Base-by-base conservation (phyloP, 1,284 basidiomycete species). In the Schizophyllum commune region DNA sequence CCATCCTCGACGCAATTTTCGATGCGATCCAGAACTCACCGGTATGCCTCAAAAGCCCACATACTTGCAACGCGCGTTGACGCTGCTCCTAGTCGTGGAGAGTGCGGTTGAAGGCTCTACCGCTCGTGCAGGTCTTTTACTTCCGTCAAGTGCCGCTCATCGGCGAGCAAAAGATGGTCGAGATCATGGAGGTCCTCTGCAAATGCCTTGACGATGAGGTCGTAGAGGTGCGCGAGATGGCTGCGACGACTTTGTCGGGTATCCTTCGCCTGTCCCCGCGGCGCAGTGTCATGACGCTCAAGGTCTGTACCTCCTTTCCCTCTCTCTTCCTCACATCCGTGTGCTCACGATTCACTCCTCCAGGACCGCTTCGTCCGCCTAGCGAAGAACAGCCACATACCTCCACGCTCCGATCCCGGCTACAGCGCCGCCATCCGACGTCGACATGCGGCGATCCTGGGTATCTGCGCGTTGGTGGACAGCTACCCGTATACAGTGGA, bases 401-500 rank as follows among this genome's bases (percentile, higher is more conserved):
- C 88, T 1, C 73, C 75, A 55, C 79, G 84, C 56, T 74, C 80
- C 62, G 79, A 85, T 32, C 77, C 83, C 0, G 74, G 73, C 20
- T 93, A 90, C 70, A 83, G 81, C 61, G 75, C 77, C 55, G 82
- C 85, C 13, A 77, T 94, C 9, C 79, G 89, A 32, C 83, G 84
- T 66, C 82, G 90, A 15, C 92, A 93, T 71, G 85, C 85, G 51
- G 90, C 89, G 1, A 89, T 93, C 63, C 76, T 93, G 21, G 91
- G 91, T 19, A 84, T 91, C 52, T 88, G 86, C 64, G 90, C 91
- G 0, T 76, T 93, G 32, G 80, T 94, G 11, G 87, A 89, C 60
- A 91, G 89, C 56, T 92, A 89, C 69, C 91, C 91, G 0, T 93
- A 93, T 72, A 91, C 91, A 0, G 86, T 94, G 34, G 91, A 92